Conservation (phyloP, 805 yeast species). For the Schizosaccharomyces osmophilus region DNA sequence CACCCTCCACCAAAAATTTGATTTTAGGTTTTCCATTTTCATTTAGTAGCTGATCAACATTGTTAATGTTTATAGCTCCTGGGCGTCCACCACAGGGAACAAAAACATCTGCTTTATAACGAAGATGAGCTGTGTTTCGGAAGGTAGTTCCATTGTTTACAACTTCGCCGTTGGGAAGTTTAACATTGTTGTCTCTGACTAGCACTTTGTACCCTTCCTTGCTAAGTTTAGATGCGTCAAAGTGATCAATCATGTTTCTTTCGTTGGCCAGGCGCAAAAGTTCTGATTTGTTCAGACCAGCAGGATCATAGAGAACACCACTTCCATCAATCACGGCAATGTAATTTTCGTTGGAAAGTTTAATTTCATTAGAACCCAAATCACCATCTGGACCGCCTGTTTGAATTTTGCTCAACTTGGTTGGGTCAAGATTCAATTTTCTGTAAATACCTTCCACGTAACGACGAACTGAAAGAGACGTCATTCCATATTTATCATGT, state of each 20-base stretch:
- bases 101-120: constrained; percentile 42
- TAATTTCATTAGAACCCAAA: constrained; percentile 82
- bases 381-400: constrained; percentile 99
- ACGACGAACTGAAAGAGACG: constrained; percentile 79
- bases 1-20: constrained; percentile 90
- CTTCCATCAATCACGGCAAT: constrained; percentile 85
- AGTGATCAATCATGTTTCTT: constrained; percentile 51
- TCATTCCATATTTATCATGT: constrained; percentile 95
- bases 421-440: constrained; percentile 36
- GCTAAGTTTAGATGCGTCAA: constrained; percentile 41
- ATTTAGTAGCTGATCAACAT: constrained; percentile 44
- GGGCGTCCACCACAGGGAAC: constrained; percentile 99
- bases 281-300: constrained; percentile 65
- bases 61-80: constrained; percentile 72
- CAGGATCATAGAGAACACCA: constrained; percentile 80
- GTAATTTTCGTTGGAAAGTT: constrained; percentile 64
- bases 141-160: constrained; percentile 69
- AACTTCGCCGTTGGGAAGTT: constrained; percentile 49
- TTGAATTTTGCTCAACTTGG: constrained; percentile 53
- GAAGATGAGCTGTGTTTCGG: constrained; percentile 74
- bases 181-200: constrained; percentile 62
- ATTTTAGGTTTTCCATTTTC: constrained; percentile 46
- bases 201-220: constrained; percentile 56
- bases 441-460: constrained; percentile 73
- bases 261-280: constrained; percentile 50